A percentile compares a stretch with the other conserved stretches of the same genome.
These are phyloP conservation scores for Steccherinum ochraceum DNA, from an alignment of 768 basidiomycete species.

Conservation along the genomic window DNA sequence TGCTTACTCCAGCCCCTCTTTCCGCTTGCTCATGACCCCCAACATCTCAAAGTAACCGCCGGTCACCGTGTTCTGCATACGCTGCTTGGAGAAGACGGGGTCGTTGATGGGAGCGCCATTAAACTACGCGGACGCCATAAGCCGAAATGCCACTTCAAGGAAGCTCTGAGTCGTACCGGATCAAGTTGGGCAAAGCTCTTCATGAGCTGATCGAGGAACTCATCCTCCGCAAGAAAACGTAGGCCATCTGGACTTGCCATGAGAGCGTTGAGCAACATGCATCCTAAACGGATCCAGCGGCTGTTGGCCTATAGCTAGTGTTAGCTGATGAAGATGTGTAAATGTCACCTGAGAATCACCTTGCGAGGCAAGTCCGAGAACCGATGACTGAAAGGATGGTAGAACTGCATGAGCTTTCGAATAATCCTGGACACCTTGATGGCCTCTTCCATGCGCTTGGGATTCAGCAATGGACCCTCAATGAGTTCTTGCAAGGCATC, in stretches of 20 bases:
- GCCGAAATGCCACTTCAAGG: no score
- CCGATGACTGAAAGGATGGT: conserved; percentile 82
- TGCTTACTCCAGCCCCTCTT: conserved; percentile 84
- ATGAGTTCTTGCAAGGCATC: conserved; percentile 83
- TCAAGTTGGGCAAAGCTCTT: conserved; percentile 90
- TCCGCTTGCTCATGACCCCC: conserved; percentile 80
- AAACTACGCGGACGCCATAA: conserved; percentile 49
- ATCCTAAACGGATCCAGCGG: conserved; percentile 86
- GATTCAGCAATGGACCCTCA: conserved; percentile 88
- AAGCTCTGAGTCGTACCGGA: conserved; percentile 78
- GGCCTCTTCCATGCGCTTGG: conserved; percentile 90
- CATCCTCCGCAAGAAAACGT: conserved; percentile 82
- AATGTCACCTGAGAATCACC: neutral
- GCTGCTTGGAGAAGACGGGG: conserved; percentile 78
- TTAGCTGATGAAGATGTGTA: conserved; percentile 1
- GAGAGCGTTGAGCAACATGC: conserved; percentile 74
- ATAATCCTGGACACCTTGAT: conserved; percentile 87
- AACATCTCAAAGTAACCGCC: conserved; percentile 96
- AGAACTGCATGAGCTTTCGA: conserved; percentile 87
- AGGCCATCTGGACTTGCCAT: conserved; percentile 80
- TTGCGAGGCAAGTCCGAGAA: conserved; percentile 68
- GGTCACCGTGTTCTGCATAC: conserved; percentile 76
- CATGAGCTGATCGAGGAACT: conserved; percentile 75
- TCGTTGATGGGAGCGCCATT: conserved; percentile 69
- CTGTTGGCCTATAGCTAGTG: conserved; percentile 58